phyloP scores from a whole-genome alignment of 306 rosid species.

The Cucumis cinereus region DNA sequence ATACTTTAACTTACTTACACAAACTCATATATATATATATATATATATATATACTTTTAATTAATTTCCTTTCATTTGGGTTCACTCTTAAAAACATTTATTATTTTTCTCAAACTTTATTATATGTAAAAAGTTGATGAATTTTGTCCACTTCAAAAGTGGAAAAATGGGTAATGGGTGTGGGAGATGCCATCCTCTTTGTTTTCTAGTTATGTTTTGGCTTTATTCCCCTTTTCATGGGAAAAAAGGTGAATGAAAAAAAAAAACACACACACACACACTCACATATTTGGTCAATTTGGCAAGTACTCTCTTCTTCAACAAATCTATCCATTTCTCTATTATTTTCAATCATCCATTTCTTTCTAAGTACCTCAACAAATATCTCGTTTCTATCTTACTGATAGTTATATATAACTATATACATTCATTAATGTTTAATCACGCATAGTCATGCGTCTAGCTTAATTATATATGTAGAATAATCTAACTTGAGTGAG shows the following conservation, averaged over 20 bases:
- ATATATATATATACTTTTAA: background rate
- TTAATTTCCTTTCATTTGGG: background rate
- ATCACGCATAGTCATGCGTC: too few species aligned
- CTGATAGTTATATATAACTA: too few species aligned
- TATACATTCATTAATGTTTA: too few species aligned
- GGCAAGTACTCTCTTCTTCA: background rate
- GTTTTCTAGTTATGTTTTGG: background rate
- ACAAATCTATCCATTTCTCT: background rate
- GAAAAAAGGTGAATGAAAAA: background rate
- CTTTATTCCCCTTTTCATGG: background rate
- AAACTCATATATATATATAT: too few species aligned
- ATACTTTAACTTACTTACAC: background rate
- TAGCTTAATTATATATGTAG: too few species aligned
- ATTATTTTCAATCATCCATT: background rate
- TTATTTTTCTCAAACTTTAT: background rate
- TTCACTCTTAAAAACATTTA: background rate
- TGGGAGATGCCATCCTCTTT: background rate
- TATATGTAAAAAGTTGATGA: background rate
- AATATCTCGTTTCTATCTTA: too few species aligned
- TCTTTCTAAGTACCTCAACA: background rate
- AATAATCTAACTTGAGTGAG: too few species aligned
- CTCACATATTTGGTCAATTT: background rate
- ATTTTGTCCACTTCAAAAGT: background rate
- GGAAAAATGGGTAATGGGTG: background rate
- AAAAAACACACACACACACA: background rate